Base-by-base conservation (phyloP, 371 early-diverging fungal genomes). In the Vairimorpha apis region DNA sequence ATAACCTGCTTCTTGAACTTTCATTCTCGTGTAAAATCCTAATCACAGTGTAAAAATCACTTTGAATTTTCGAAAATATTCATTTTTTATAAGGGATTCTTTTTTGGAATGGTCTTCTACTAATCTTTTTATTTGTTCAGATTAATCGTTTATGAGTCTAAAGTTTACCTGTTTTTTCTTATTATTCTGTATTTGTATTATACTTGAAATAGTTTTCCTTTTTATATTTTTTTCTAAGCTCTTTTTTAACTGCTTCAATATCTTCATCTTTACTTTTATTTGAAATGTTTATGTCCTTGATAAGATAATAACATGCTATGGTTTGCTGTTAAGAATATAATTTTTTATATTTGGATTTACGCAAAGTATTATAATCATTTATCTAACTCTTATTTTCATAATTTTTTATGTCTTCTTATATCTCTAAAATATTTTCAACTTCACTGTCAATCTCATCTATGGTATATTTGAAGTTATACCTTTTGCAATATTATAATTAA, bases 1-100 rank as follows among this genome's bases (percentile, higher is more conserved):
- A 5, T 27, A 43, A 29, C 12, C 23, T 63, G 3, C 32, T 58
- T 21, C 63, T 27, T 21, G 13, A 21, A 63, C 8, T 12, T 63
- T 63, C 35, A 63, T 25, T 63, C 44, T 63, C 10, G 44, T 63
- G 12, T 41, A 8, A 43, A n/a, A 63, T 13, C 7, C 25, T 43
- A 43, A 25, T 8, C 44, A 21, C 8, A 25, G 3, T 0, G 2
- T 23, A 43, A 41, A 63, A 23, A 2, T 2, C n/a, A 43, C 44
- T 43, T 29, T 63, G 23, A 63, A 63, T 63, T 43, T 63, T 4
- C 44, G 1, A 13, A 43, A n/a, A 41, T 63, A 63, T 43, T 63
- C 63, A 32, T 8, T 25, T n/a, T 32, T 25, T 16, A 25, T n/a
- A 18, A 63, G 10, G 2, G 14, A 1, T 23, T 41, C 63, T 10